These are phyloP conservation scores for Volvariella surrecta DNA, from an alignment of 1,284 basidiomycete genomes.

Conservation along the genomic window DNA sequence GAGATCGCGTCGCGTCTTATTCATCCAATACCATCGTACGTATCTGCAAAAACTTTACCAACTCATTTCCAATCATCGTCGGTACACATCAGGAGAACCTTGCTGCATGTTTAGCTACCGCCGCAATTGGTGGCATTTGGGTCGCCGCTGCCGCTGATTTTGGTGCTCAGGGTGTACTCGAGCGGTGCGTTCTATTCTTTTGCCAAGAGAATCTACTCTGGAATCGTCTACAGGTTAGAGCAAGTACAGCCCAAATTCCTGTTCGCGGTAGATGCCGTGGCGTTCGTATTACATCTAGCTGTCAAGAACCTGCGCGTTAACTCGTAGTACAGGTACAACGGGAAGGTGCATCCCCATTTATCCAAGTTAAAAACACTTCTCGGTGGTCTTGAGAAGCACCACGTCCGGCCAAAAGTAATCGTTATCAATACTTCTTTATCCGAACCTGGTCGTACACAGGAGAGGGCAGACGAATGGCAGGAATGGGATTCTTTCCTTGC, in stretches of 20 bases:
- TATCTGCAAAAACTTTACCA: slow-evolving; percentile 8
- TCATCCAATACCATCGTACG: slow-evolving; percentile 72
- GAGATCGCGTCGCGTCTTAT: slow-evolving; percentile 76
- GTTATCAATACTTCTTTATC: slow-evolving; percentile 34
- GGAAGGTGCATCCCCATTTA: slow-evolving; percentile 61
- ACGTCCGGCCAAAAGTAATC: slow-evolving; percentile 38
- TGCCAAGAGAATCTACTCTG: slow-evolving; percentile 10
- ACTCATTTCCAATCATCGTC: too few species aligned
- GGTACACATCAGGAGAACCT: slow-evolving; percentile 49
- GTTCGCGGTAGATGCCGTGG: slow-evolving; percentile 66
- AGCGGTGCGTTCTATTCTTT: slow-evolving; percentile 39
- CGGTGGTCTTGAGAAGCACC: slow-evolving; percentile 33
- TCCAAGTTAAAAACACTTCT: slow-evolving; percentile 56
- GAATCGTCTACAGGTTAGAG: slow-evolving; percentile 38
- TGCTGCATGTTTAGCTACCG: slow-evolving; percentile 67
- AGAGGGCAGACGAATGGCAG: slow-evolving; percentile 40
- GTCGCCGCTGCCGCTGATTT: slow-evolving; percentile 86
- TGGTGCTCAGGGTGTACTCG: slow-evolving; percentile 74
- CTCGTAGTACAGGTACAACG: slow-evolving; percentile 47
- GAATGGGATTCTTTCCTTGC: slow-evolving; percentile 51
- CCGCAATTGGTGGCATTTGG: slow-evolving; percentile 75
- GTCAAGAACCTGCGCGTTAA: slow-evolving; percentile 6
- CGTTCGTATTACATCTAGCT: slow-evolving; percentile 29
- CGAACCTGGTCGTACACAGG: slow-evolving; percentile 23
- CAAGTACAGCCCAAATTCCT: slow-evolving; percentile 71